phyloP scores from a whole-genome alignment of 805 yeast genomes.

The Nakazawaea ernobii region DNA sequence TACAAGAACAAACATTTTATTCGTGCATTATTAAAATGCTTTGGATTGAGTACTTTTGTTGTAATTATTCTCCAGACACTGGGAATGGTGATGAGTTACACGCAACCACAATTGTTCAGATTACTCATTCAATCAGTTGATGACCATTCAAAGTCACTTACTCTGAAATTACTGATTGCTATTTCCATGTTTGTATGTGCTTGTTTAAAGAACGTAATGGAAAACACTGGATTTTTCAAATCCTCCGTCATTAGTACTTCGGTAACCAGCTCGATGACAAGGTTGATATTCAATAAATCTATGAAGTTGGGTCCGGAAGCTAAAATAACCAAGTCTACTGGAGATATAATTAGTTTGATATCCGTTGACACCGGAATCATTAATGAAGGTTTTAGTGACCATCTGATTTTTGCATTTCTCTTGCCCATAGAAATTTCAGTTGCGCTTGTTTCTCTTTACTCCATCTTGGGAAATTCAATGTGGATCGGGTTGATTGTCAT shows the following conservation, averaged over 20 bases:
- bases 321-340: conserved; percentile 46
- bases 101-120: conserved; percentile 42
- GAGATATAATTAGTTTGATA: conserved; percentile 62
- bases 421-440: conserved; percentile 38
- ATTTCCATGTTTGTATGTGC: conserved; percentile 50
- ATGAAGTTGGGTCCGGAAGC: conserved; percentile 52
- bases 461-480: conserved; percentile 53
- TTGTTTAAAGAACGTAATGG: conserved; percentile 45
- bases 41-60: background rate
- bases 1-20: background rate
- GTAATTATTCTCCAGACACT: background rate
- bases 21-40: background rate
- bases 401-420: conserved; percentile 40
- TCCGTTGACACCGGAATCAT: conserved; percentile 59
- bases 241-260: conserved; percentile 51
- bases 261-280: conserved; percentile 33
- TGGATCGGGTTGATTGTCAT: conserved; percentile 52
- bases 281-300: conserved; percentile 59
- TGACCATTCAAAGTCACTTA: conserved; percentile 26
- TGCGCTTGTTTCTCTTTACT: conserved; percentile 41
- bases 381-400: conserved; percentile 42
- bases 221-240: conserved; percentile 53
- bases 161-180: conserved; percentile 52
- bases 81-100: conserved; percentile 16
- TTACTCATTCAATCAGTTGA: conserved; percentile 32